A percentile compares a stretch with the other conserved stretches of the same genome.
phyloP scores from a whole-genome alignment of 1,139 yeast species.

The Scheffersomyces parashehatae region DNA sequence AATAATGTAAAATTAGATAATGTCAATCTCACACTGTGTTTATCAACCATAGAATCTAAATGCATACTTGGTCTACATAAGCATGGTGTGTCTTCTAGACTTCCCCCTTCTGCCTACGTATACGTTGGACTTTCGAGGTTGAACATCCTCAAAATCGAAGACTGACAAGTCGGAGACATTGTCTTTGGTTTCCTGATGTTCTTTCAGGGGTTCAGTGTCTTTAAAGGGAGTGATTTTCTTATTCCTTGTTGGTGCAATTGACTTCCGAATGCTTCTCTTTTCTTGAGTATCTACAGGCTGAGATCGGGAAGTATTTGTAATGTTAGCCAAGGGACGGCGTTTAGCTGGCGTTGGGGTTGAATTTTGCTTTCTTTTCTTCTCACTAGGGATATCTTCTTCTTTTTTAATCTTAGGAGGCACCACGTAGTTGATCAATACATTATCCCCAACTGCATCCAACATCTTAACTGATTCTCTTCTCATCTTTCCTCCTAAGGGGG shows the following conservation, averaged over 20 bases:
- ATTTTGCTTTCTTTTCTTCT: constrained; percentile 2
- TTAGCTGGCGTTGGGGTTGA: constrained; percentile 2
- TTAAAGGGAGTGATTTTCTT: neutral
- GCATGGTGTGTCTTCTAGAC: constrained; percentile 13
- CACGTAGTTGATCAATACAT: constrained; percentile 51
- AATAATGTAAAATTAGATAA: no score
- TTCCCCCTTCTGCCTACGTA: constrained; percentile 9
- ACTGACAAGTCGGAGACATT: constrained; percentile 19
- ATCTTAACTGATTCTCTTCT: constrained; percentile 65
- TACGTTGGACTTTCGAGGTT: constrained; percentile 12
- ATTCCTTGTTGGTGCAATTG: constrained; percentile 1
- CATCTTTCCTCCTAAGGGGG: constrained; percentile 68
- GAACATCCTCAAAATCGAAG: constrained; percentile 29
- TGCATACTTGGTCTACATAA: constrained; percentile 1
- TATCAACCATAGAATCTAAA: no score
- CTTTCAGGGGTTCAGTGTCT: neutral
- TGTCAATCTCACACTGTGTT: no score
- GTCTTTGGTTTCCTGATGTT: constrained; percentile 3
- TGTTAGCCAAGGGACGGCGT: constrained; percentile 22
- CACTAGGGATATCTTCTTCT: constrained; percentile 4
- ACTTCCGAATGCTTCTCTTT: neutral
- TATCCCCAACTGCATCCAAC: constrained; percentile 52
- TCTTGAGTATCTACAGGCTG: constrained; percentile 5
- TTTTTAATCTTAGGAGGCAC: constrained; percentile 4
- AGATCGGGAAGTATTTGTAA: constrained; percentile 13